Conservation (phyloP, 331 rosid species). For the Dryas integrifolia region DNA sequence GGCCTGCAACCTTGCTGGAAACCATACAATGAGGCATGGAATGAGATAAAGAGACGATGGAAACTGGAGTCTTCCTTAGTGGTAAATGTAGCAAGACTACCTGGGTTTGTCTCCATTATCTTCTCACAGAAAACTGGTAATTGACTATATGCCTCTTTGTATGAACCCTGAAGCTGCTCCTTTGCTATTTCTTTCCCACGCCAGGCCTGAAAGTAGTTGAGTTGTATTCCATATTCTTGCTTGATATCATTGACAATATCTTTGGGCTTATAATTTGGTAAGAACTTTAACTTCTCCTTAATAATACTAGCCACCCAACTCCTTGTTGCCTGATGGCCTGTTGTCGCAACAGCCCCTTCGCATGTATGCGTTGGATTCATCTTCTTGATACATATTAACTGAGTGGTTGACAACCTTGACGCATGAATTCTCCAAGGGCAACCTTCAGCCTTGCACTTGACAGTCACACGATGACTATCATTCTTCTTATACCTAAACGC, state of each 20-base stretch:
- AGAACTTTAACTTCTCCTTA: conserved; percentile 79
- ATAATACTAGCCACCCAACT: conserved; percentile 98
- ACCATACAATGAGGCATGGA: conserved; percentile 79
- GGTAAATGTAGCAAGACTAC: conserved; percentile 75
- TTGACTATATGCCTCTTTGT: conserved; percentile 83
- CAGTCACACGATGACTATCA: conserved; percentile 97
- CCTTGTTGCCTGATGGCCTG: conserved; percentile 98
- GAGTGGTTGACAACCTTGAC: conserved; percentile 88
- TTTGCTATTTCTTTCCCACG: conserved; percentile 98
- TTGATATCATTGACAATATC: conserved; percentile 92
- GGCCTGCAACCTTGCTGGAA: conserved; percentile 97
- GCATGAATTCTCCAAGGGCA: conserved; percentile 99
- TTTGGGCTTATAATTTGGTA: conserved; percentile 90
- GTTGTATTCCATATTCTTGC: conserved; percentile 88
- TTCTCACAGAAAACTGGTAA: conserved; percentile 77
- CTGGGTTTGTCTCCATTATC: conserved; percentile 87
- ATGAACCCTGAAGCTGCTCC: conserved; percentile 99
- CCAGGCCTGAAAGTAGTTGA: conserved; percentile 98
- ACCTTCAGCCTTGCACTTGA: conserved; percentile 93
- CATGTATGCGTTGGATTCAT: conserved; percentile 81
- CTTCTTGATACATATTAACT: conserved; percentile 84
- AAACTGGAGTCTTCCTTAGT: conserved; percentile 94
- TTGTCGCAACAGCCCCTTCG: conserved; percentile 81
- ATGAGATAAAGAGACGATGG: conserved; percentile 80
- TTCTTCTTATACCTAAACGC: conserved; percentile 93